Conservation (phyloP, 371 early-diverging fungal species). For the Rhizomucor pusillus region DNA sequence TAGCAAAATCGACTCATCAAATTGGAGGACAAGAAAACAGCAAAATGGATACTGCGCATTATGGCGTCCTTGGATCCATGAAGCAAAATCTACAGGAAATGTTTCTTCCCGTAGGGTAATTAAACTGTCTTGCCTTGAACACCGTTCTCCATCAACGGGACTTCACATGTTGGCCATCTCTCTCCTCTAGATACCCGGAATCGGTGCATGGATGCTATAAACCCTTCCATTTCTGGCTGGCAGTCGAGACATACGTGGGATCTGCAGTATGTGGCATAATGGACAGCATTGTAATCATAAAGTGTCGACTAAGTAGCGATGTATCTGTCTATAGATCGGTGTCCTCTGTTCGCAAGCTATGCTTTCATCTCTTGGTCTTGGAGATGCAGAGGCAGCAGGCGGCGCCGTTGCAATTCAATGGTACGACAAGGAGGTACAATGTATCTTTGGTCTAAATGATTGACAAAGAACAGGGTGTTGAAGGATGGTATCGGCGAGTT, state of each 20-base stretch:
- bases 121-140: background rate
- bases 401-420: slow-evolving; percentile 74
- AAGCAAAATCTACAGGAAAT: slow-evolving; percentile 53
- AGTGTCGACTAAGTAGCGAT: background rate
- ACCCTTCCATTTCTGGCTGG: slow-evolving; percentile 61
- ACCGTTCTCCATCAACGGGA: background rate
- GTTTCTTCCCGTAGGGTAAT: slow-evolving; percentile 65
- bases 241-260: slow-evolving; percentile 66
- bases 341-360: slow-evolving; percentile 74
- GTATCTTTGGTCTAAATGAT: background rate
- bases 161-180: slow-evolving; percentile 1
- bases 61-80: slow-evolving; percentile 23
- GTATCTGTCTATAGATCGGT: slow-evolving; percentile 42
- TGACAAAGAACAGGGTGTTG: slow-evolving; percentile 41
- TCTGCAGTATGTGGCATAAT: slow-evolving; percentile 42
- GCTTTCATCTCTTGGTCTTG: slow-evolving; percentile 64
- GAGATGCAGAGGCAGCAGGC: slow-evolving; percentile 53
- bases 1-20: slow-evolving; percentile 4
- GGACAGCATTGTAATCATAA: background rate
- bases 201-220: slow-evolving; percentile 55
- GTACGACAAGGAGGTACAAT: slow-evolving; percentile 18
- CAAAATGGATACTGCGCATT: background rate
- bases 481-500: slow-evolving; percentile 74
- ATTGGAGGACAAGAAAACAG: background rate
- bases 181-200: slow-evolving; percentile 40